phyloP scores from a whole-genome alignment of 805 yeast genomes.

The Alloascoidea africana region DNA sequence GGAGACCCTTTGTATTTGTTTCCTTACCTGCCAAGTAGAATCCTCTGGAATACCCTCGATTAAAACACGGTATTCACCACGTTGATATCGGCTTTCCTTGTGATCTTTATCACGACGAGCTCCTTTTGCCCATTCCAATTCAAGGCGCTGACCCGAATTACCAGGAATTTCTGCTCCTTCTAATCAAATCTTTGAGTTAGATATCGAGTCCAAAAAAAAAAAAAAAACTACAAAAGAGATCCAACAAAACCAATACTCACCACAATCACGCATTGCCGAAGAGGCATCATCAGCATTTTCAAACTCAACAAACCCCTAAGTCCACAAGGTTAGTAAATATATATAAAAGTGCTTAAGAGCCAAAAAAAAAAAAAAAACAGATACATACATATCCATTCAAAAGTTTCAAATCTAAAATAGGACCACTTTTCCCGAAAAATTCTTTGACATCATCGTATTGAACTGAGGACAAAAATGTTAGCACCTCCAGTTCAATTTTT shows the following conservation, averaged over 20 bases:
- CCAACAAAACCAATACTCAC: too few species aligned
- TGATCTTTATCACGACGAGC: constrained; percentile 1
- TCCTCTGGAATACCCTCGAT: constrained; percentile 59
- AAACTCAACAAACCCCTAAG: constrained; percentile 17
- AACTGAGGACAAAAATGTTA: too few species aligned
- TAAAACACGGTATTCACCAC: constrained; percentile 62
- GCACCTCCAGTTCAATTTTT: too few species aligned
- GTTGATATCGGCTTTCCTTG: constrained; percentile 1
- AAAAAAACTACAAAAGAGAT: too few species aligned
- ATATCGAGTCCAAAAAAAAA: too few species aligned
- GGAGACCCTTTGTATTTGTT: too few species aligned
- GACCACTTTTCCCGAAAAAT: constrained; percentile 34
- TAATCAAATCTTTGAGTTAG: too few species aligned
- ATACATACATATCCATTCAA: constrained; percentile 22
- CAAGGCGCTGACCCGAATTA: too few species aligned
- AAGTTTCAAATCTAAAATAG: constrained; percentile 37
- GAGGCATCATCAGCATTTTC: constrained; percentile 15
- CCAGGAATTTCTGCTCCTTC: background rate
- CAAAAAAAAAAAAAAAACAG: too few species aligned
- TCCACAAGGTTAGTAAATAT: too few species aligned
- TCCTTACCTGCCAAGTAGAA: constrained; percentile 77
- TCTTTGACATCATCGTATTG: constrained; percentile 26
- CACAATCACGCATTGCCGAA: background rate
- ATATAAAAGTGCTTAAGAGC: too few species aligned
- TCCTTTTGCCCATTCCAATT: background rate